A percentile compares a stretch with the other conserved stretches of the same genome.
phyloP scores from a whole-genome alignment of 495 filamentous ascomycete species.

The Hypoxylon crocopeplum region DNA sequence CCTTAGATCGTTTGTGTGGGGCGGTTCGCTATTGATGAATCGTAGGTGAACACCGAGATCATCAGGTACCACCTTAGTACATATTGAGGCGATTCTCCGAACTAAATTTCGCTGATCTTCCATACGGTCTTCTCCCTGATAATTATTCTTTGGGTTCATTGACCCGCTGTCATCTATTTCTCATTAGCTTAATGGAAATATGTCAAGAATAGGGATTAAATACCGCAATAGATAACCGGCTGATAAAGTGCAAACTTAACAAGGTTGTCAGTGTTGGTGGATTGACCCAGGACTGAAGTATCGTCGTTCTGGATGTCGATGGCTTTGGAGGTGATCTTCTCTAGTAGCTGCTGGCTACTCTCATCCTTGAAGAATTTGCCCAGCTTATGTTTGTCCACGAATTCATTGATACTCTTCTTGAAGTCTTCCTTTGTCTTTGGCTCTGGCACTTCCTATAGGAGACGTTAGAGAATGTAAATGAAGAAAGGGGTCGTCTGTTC shows the following conservation, averaged over 20 bases:
- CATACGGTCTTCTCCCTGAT: conserved; percentile 19
- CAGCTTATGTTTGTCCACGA: conserved; percentile 17
- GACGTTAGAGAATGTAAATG: not conserved
- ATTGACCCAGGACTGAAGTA: conserved; percentile 5
- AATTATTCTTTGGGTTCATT: conserved; percentile 15
- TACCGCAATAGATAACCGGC: conserved; percentile 34
- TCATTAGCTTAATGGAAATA: too few relatives aligned
- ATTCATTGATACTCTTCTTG: conserved; percentile 21
- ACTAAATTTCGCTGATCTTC: conserved; percentile 25
- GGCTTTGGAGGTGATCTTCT: conserved; percentile 20
- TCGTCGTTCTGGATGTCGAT: conserved; percentile 20
- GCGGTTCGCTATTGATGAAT: conserved; percentile 16
- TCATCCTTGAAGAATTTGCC: conserved; percentile 20
- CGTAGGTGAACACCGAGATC: conserved; percentile 27
- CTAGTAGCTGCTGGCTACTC: conserved; percentile 7
- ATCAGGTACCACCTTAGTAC: conserved; percentile 31
- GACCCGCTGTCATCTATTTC: conserved; percentile 26
- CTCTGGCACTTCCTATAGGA: conserved; percentile 1
- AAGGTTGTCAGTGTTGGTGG: conserved; percentile 19
- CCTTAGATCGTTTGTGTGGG: conserved; percentile 7
- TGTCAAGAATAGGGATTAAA: not conserved
- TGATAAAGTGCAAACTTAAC: conserved; percentile 29
- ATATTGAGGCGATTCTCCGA: conserved; percentile 17
- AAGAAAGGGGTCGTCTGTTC: not conserved
- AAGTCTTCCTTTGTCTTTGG: conserved; percentile 27